A percentile compares a stretch with the other conserved stretches of the same genome.
phyloP scores from a whole-genome alignment of 2,329 filamentous ascomycete species.

The Claviceps sp. region DNA sequence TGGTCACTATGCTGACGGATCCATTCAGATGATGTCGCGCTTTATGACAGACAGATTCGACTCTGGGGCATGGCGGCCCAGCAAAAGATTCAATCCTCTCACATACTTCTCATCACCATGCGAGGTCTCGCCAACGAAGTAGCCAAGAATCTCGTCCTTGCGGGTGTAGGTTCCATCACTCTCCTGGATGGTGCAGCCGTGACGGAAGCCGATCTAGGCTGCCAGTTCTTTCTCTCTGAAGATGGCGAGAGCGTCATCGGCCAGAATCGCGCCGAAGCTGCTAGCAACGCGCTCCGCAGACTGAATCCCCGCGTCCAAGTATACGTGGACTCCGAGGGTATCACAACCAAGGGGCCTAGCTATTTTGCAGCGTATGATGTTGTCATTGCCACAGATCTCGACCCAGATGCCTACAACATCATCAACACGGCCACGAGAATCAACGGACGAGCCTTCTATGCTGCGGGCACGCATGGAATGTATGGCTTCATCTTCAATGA shows the following conservation, averaged over 20 bases:
- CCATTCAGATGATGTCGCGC: constrained; percentile 71
- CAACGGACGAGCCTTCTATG: constrained; percentile 72
- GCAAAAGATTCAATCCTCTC: constrained; percentile 78
- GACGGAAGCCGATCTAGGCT: constrained; percentile 65
- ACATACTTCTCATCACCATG: constrained; percentile 79
- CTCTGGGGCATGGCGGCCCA: constrained; percentile 96
- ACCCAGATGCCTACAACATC: constrained; percentile 56
- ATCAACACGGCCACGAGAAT: constrained; percentile 82
- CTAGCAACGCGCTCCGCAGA: constrained; percentile 61
- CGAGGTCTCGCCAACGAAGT: constrained; percentile 86
- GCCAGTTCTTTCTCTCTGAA: constrained; percentile 65
- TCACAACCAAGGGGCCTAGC: constrained; percentile 52
- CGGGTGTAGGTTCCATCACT: constrained; percentile 81
- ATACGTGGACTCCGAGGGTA: constrained; percentile 52
- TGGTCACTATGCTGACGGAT: neutral
- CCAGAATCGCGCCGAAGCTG: constrained; percentile 73
- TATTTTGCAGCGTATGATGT: constrained; percentile 75
- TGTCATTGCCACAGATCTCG: constrained; percentile 79
- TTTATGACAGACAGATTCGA: constrained; percentile 94
- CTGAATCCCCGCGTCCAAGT: constrained; percentile 83
- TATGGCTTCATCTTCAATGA: constrained; percentile 95
- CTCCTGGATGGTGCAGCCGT: constrained; percentile 69
- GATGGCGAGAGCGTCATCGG: constrained; percentile 53
- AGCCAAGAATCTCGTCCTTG: constrained; percentile 92
- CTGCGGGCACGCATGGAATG: constrained; percentile 72